phyloP scores from a whole-genome alignment of 352 stramenopile species.

The Phytophthora sansomeana region DNA sequence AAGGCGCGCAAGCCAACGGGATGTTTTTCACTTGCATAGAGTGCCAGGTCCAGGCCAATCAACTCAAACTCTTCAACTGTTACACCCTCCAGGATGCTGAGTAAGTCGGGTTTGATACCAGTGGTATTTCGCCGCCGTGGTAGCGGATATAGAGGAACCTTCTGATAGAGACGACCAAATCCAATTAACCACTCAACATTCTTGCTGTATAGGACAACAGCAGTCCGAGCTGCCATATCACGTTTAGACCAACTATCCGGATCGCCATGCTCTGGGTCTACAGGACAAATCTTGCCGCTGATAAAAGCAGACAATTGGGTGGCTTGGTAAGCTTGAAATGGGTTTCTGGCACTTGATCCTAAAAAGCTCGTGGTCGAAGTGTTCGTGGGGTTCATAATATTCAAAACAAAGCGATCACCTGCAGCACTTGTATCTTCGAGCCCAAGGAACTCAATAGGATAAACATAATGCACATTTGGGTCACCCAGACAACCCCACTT shows the following conservation, averaged over 20 bases:
- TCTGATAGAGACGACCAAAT: slow-evolving; percentile 61
- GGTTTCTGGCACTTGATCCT: slow-evolving; percentile 6
- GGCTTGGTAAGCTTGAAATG: slow-evolving; percentile 41
- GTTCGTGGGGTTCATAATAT: neutral
- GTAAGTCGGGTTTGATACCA: slow-evolving; percentile 1
- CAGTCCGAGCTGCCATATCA: slow-evolving; percentile 62
- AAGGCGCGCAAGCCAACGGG: slow-evolving; percentile 70
- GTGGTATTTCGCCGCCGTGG: slow-evolving; percentile 21
- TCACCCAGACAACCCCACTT: slow-evolving; percentile 50
- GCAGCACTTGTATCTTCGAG: slow-evolving; percentile 7
- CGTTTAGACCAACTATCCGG: slow-evolving; percentile 48
- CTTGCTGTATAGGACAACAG: slow-evolving; percentile 78
- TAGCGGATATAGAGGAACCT: slow-evolving; percentile 38
- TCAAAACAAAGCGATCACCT: slow-evolving; percentile 20
- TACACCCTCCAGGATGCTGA: slow-evolving; percentile 49
- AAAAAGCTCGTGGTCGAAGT: neutral
- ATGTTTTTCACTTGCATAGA: slow-evolving; percentile 79
- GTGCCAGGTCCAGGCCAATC: slow-evolving; percentile 67
- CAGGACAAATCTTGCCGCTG: slow-evolving; percentile 48
- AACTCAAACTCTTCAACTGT: slow-evolving; percentile 68
- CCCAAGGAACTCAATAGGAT: slow-evolving; percentile 52
- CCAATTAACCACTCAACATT: slow-evolving; percentile 79
- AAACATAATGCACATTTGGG: slow-evolving; percentile 50
- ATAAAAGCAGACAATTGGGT: slow-evolving; percentile 54
- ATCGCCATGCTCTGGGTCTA: slow-evolving; percentile 20